A percentile compares a stretch with the other conserved stretches of the same genome.
These are phyloP conservation scores for Mortierella antarctica DNA, from an alignment of 192 early-diverging fungal genomes.

Conservation along the genomic window DNA sequence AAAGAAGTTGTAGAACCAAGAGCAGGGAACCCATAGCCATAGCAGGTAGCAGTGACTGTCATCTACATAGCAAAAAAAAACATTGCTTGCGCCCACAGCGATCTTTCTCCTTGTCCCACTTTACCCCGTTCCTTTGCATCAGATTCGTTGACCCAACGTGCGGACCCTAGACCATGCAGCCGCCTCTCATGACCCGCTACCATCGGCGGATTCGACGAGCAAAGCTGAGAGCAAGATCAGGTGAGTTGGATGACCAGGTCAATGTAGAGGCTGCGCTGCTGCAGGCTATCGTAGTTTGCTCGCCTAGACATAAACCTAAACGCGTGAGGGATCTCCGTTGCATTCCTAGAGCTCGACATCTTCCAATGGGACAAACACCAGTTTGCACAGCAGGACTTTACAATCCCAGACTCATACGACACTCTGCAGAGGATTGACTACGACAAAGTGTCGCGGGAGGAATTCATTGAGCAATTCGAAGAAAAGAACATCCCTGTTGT, in stretches of 20 bases:
- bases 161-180: constrained; percentile 20
- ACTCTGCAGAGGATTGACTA: constrained; percentile 66
- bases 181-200: constrained; percentile 48
- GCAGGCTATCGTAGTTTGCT: background rate
- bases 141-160: no score
- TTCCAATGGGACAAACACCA: constrained; percentile 67
- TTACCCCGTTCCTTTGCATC: background rate
- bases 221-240: constrained; percentile 62
- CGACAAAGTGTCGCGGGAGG: constrained; percentile 60
- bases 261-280: background rate
- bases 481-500: constrained; percentile 67
- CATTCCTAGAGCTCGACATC: constrained; percentile 67
- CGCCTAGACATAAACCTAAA: background rate
- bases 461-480: constrained; percentile 71
- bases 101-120: background rate
- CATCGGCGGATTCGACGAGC: constrained; percentile 53
- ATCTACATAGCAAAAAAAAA: background rate
- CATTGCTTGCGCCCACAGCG: background rate
- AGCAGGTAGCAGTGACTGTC: background rate
- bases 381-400: constrained; percentile 63
- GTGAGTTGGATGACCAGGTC: constrained; percentile 22
- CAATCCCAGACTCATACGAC: constrained; percentile 58
- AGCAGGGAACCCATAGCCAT: background rate
- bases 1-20: background rate
- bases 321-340: background rate